phyloP scores from a whole-genome alignment of 495 filamentous ascomycete species.

The Aspergillus hancockii region DNA sequence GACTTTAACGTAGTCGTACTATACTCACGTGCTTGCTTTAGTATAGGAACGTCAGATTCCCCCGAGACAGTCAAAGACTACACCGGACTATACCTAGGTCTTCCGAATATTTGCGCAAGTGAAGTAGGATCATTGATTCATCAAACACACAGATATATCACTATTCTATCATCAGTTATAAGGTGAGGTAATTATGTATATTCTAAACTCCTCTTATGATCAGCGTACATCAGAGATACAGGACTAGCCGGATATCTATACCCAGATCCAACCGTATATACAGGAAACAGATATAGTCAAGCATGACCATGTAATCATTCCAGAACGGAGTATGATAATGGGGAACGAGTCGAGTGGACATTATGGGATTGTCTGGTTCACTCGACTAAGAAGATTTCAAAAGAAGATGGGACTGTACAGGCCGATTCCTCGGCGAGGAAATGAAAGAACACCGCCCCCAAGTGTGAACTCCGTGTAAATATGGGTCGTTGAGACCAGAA shows the following conservation, averaged over 20 bases:
- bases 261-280: constrained; percentile 29
- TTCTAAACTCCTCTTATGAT: constrained; percentile 17
- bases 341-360: not conserved
- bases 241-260: constrained; percentile 20
- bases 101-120: no score
- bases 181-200: constrained; percentile 11
- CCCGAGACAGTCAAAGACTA: no score
- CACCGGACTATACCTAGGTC: no score
- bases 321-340: not conserved
- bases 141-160: no score
- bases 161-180: not conserved
- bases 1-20: no score
- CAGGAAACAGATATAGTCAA: constrained; percentile 11
- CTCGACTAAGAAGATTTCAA: constrained; percentile 10
- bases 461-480: constrained; percentile 21
- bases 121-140: no score
- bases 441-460: constrained; percentile 20
- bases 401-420: constrained; percentile 11
- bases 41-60: no score
- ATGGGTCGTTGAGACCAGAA: constrained; percentile 14
- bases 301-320: not conserved
- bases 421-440: constrained; percentile 8
- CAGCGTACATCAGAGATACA: constrained; percentile 8
- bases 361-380: constrained; percentile 1
- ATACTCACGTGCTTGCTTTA: no score